A percentile compares a stretch with the other conserved stretches of the same genome.
Evolutionary conservation across 805 yeast species (phyloP).

Genomic region (Candida khao-thaluensis): DNA sequence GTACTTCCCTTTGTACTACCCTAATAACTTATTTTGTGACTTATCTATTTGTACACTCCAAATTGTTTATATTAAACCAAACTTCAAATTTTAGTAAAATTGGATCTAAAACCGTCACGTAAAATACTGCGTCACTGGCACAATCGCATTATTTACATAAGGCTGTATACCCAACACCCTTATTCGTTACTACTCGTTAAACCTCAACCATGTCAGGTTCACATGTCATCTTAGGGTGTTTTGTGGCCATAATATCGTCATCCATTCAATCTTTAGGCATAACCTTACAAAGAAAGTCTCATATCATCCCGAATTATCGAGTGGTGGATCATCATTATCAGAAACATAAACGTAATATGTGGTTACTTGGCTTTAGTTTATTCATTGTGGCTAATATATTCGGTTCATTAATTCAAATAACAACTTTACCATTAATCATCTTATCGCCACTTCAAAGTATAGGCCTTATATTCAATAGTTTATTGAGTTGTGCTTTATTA

Average conservation of each 20-base stretch:
- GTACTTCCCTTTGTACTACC: too few relatives aligned
- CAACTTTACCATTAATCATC: conserved; percentile 78
- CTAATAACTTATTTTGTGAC: too few relatives aligned
- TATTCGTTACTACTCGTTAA: too few relatives aligned
- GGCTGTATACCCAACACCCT: too few relatives aligned
- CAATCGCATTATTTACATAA: too few relatives aligned
- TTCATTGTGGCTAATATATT: conserved; percentile 72
- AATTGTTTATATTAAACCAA: too few relatives aligned
- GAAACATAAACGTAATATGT: conserved; percentile 50
- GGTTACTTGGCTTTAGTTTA: conserved; percentile 72
- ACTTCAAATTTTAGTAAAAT: too few relatives aligned
- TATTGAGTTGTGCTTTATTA: conserved; percentile 62
- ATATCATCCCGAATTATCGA: conserved; percentile 38
- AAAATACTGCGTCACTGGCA: too few relatives aligned
- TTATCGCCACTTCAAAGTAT: conserved; percentile 82
- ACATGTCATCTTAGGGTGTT: conserved; percentile 45
- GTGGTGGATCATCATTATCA: conserved; percentile 26
- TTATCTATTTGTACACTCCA: too few relatives aligned
- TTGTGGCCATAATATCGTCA: conserved; percentile 71
- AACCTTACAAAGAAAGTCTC: conserved; percentile 78
- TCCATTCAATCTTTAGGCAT: conserved; percentile 81
- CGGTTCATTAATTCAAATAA: conserved; percentile 80
- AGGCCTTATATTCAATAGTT: conserved; percentile 83
- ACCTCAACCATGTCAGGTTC: conserved; percentile 2
- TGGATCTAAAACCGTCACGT: too few relatives aligned